A percentile compares a stretch with the other conserved stretches of the same genome.
These are phyloP conservation scores for Eucalyptus cloeziana DNA, from an alignment of 345 rosid genomes.

Conservation along the genomic window DNA sequence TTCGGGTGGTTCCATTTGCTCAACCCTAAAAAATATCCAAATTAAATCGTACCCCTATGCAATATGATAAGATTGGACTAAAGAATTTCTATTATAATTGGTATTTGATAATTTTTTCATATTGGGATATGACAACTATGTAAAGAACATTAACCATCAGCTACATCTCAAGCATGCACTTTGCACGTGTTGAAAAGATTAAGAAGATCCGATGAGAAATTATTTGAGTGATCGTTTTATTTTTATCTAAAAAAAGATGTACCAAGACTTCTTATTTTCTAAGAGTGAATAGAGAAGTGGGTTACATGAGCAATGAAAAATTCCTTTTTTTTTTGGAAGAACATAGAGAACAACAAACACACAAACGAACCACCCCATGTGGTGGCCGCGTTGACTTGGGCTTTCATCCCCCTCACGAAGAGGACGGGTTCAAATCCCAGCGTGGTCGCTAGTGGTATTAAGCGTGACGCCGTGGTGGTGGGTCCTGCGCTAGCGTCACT, in stretches of 20 bases:
- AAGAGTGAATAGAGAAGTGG: neutral
- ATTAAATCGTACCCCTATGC: neutral
- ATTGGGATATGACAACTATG: neutral
- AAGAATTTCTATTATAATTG: neutral
- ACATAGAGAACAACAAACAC: no score
- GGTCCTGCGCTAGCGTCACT: no score
- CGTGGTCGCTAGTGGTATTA: no score
- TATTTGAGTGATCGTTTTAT: neutral
- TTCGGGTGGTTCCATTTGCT: no score
- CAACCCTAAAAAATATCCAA: neutral
- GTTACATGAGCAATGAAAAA: neutral
- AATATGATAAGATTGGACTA: neutral
- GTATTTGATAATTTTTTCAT: neutral
- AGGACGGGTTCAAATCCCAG: no score
- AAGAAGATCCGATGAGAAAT: neutral
- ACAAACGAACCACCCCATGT: no score
- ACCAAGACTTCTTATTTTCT: accelerated
- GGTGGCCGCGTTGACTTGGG: no score
- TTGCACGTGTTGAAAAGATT: neutral
- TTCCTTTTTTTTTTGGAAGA: no score
- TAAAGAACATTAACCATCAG: neutral
- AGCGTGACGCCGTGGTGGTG: no score
- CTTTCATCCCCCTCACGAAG: no score
- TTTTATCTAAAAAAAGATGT: neutral
- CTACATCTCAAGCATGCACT: neutral